These are phyloP conservation scores for Naegleria fowleri DNA, from an alignment of 208 protist species.

Conservation along the genomic window DNA sequence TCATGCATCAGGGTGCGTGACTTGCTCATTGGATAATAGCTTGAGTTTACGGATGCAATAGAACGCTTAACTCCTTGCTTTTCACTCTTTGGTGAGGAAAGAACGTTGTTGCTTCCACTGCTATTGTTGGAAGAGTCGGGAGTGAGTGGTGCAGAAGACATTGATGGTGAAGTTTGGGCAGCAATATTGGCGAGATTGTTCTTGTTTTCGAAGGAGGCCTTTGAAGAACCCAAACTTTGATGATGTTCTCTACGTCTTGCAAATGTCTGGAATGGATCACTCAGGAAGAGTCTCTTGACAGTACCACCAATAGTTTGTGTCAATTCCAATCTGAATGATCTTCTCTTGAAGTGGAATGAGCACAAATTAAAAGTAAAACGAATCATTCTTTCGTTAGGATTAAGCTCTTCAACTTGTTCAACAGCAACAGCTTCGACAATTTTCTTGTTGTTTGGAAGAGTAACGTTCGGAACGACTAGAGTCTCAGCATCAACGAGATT, in stretches of 20 bases:
- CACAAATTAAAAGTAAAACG: slow-evolving; percentile 3
- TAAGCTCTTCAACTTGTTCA: background rate
- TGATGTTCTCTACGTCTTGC: slow-evolving; percentile 6
- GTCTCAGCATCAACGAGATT: background rate
- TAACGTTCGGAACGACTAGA: background rate
- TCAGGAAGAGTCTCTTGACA: background rate
- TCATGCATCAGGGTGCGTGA: background rate
- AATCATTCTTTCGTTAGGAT: background rate
- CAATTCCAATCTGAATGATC: background rate
- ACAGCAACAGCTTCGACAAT: background rate
- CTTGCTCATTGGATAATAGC: background rate
- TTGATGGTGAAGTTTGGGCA: background rate
- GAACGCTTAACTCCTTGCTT: background rate
- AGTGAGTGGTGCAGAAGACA: background rate
- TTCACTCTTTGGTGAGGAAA: background rate
- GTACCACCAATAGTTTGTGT: background rate
- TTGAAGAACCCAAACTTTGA: background rate
- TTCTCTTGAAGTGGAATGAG: slow-evolving; percentile 15
- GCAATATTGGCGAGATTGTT: background rate
- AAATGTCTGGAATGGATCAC: background rate
- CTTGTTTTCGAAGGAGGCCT: background rate
- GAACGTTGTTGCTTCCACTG: background rate
- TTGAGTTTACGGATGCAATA: background rate
- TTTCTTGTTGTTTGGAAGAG: background rate
- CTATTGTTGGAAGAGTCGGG: background rate